Percentiles rank a stretch among this genome's conserved stretches.
phyloP scores from a whole-genome alignment of 306 rosid species.

The Mimosa pudica region DNA sequence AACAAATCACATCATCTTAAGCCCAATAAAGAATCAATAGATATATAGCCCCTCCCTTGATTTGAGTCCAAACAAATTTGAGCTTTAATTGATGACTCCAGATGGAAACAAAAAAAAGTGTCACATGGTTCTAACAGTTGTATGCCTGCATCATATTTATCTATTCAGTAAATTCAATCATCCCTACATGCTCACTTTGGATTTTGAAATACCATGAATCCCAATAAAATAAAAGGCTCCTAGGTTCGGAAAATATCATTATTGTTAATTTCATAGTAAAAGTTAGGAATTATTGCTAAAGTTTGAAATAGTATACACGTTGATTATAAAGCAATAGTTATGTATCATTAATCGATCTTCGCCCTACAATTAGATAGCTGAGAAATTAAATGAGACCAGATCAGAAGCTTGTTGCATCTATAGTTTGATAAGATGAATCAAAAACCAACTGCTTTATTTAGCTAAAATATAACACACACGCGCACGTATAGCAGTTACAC shows the following conservation, averaged over 20 bases:
- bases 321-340: no score
- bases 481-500: not conserved
- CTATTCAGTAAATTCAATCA: not conserved
- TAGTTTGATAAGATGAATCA: not conserved
- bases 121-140: not conserved
- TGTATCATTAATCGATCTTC: no score
- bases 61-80: not conserved
- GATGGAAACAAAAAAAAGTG: not conserved
- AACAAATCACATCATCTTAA: not conserved
- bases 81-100: not conserved
- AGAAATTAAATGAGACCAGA: not conserved
- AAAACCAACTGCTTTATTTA: constrained; percentile 8
- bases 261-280: no score
- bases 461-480: not conserved
- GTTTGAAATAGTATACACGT: no score
- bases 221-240: not conserved
- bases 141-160: not conserved
- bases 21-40: not conserved
- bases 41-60: not conserved
- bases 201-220: not conserved
- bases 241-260: not conserved
- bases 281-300: no score
- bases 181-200: not conserved
- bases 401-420: not conserved
- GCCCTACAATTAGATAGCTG: no score